Conservation (phyloP, 106 monocot species). For the Alisma plantagoaquatica region DNA sequence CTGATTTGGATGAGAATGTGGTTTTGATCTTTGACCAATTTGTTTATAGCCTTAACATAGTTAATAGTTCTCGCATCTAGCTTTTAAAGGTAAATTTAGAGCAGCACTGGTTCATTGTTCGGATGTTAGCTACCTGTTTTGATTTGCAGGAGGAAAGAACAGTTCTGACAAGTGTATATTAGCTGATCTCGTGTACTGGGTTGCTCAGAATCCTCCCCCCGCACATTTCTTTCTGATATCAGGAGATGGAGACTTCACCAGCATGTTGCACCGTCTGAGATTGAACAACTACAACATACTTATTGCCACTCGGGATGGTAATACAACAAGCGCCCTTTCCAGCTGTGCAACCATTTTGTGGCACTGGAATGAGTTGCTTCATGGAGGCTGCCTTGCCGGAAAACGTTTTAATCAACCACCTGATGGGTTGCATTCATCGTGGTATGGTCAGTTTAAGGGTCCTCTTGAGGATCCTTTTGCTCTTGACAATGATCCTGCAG, state of each 20-base stretch:
- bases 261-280: constrained; percentile 70
- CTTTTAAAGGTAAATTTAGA: no score
- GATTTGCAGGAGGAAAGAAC: constrained; percentile 86
- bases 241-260: constrained; percentile 72
- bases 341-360: constrained; percentile 89
- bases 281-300: constrained; percentile 97
- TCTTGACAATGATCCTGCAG: constrained; percentile 9
- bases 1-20: no score
- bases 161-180: constrained; percentile 67
- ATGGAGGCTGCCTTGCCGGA: constrained; percentile 28
- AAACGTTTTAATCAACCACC: constrained; percentile 81
- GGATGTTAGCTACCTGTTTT: no score
- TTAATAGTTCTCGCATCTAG: no score
- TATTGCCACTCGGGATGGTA: constrained; percentile 38
- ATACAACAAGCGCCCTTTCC: constrained; percentile 37
- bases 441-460: constrained; percentile 83
- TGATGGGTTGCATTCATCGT: constrained; percentile 81
- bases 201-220: constrained; percentile 86
- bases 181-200: constrained; percentile 78
- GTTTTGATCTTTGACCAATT: no score
- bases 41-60: no score
- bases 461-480: constrained; percentile 60
- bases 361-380: constrained; percentile 65
- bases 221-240: constrained; percentile 94
- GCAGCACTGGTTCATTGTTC: no score